These are phyloP conservation scores for Beta lomatogona DNA, from an alignment of 179 eudicot genomes.

Conservation along the genomic window DNA sequence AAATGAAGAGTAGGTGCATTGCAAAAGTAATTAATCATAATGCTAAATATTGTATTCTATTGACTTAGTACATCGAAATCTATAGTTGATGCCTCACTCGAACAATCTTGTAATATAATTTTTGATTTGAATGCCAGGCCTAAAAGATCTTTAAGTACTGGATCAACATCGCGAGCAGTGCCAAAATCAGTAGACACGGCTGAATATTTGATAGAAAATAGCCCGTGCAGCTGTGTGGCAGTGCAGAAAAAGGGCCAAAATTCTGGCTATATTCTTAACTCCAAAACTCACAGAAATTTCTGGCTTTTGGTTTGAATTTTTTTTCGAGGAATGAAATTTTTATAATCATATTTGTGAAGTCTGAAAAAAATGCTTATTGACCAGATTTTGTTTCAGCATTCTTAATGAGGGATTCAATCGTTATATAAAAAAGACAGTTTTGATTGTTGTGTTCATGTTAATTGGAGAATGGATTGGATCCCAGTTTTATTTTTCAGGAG, in stretches of 20 bases:
- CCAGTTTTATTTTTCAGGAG: no score
- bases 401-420: background rate
- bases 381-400: background rate
- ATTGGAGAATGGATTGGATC: background rate
- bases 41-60: no score
- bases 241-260: slow-evolving; percentile 74
- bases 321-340: background rate
- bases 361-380: background rate
- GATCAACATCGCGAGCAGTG: slow-evolving; percentile 26
- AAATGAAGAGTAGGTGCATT: no score
- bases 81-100: no score
- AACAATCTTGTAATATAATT: background rate
- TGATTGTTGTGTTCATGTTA: background rate
- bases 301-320: slow-evolving; percentile 55
- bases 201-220: slow-evolving; percentile 66
- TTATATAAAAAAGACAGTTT: background rate
- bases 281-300: slow-evolving; percentile 63
- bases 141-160: slow-evolving; percentile 14
- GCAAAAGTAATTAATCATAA: no score
- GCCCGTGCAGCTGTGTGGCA: slow-evolving; percentile 71
- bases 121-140: slow-evolving; percentile 2
- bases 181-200: slow-evolving; percentile 46
- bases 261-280: slow-evolving; percentile 70
- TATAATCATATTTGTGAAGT: background rate
- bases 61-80: background rate